Base-by-base conservation (phyloP, 208 protist species). In the Acanthamoeba healyi region DNA sequence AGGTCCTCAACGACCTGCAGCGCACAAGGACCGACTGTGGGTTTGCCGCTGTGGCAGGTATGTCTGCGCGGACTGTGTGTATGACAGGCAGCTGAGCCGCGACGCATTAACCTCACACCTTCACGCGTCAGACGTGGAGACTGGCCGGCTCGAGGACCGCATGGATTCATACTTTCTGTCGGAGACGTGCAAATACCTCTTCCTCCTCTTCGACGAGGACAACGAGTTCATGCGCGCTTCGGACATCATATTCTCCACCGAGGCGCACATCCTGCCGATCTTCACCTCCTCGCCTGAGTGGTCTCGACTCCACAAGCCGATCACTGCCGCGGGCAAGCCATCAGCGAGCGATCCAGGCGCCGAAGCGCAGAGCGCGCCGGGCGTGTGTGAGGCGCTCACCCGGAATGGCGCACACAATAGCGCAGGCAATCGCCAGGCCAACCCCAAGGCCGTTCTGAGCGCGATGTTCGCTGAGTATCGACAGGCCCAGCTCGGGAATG, bases 121-220 rank as follows among this genome's bases (percentile, higher is more conserved):
- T 6, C 15, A 19, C 10, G 10, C 10, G 6, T 12, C 58, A 24
- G 95, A 93, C 96, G 95, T 97, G 96, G 98, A 54, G 98, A 97
- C 61, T 93, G 97, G 58, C 54, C 58, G 4, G 81, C 98, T 74
- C 26, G 94, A 98, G 3, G 98, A 99, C 94, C 34, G 81, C 26
- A 99, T 99, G 98, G 98, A 99, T 79, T 98, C 96, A 65, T 99
- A 98, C 94, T 97, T 99, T 51, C 70, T 99, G 26, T 96, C 97
- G 0, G 98, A 99, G 95, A 99, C 98, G 29, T 95, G 98, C 56
- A 99, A 99, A 94, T 99, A 99, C 94, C 96, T 99, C 40, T 99
- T 98, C 92, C 94, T 99, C n/a, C 93, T 99, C 29, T 99, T 99
- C 92, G 96, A 92, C 38, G 72, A 82, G 29, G 42, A 82, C 38